Conservation (phyloP, 257 asterid genomes). For the Euphrasia confusa region DNA sequence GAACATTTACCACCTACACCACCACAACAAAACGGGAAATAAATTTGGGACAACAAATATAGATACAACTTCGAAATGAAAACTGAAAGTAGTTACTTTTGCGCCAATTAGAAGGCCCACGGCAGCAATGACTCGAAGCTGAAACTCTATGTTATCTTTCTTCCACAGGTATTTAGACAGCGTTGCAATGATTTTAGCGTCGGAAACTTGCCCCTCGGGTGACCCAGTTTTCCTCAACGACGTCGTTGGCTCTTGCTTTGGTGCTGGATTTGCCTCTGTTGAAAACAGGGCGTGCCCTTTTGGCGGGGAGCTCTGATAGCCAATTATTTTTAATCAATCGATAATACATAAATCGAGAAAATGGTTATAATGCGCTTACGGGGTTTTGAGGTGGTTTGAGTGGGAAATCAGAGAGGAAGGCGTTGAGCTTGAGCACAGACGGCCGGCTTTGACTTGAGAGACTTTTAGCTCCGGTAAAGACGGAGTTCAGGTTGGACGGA, state of each 20-base stretch:
- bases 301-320: slow-evolving; percentile 36
- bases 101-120: slow-evolving; percentile 82
- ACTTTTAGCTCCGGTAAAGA: slow-evolving; percentile 36
- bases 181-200: slow-evolving; percentile 57
- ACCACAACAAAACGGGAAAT: slow-evolving; percentile 14
- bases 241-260: slow-evolving; percentile 34
- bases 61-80: slow-evolving; percentile 9
- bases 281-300: slow-evolving; percentile 64
- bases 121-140: slow-evolving; percentile 78
- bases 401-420: slow-evolving; percentile 65
- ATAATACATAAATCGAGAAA: not conserved
- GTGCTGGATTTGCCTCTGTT: slow-evolving; percentile 46
- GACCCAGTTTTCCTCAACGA: slow-evolving; percentile 29
- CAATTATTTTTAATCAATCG: slow-evolving; percentile 25
- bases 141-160: slow-evolving; percentile 80
- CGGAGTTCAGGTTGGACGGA: slow-evolving; percentile 25
- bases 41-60: slow-evolving; percentile 1
- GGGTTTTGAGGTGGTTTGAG: slow-evolving; percentile 43
- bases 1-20: slow-evolving; percentile 87
- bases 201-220: slow-evolving; percentile 42
- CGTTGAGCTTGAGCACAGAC: slow-evolving; percentile 39
- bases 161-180: slow-evolving; percentile 79
- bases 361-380: slow-evolving; percentile 28
- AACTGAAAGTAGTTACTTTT: slow-evolving; percentile 37
- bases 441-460: slow-evolving; percentile 33